Conservation (phyloP, 2,329 filamentous ascomycete species). For the Lecanicillium sp. region DNA sequence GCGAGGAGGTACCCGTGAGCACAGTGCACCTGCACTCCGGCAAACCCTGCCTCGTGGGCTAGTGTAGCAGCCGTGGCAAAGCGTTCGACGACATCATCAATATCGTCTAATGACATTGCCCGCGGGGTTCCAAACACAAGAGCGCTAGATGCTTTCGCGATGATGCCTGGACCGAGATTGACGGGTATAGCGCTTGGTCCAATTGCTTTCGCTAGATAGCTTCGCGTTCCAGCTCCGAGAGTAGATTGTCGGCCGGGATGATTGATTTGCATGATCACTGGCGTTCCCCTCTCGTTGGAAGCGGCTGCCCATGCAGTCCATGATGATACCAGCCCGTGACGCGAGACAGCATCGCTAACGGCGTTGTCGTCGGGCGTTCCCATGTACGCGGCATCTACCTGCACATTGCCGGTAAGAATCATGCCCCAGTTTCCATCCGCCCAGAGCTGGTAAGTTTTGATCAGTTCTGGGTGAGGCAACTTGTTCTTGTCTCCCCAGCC, state of each 20-base stretch:
- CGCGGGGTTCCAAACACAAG: conserved; percentile 47
- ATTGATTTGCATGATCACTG: conserved; percentile 55
- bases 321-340: not conserved
- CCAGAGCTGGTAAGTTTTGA: conserved; percentile 51
- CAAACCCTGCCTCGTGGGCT: conserved; percentile 50
- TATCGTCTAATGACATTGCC: conserved; percentile 44
- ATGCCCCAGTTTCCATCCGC: conserved; percentile 47
- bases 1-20: conserved; percentile 45
- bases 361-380: conserved; percentile 49
- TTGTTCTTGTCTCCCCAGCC: conserved; percentile 29
- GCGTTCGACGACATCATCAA: conserved; percentile 44
- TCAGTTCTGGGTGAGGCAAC: conserved; percentile 33
- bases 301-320: conserved; percentile 30
- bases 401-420: conserved; percentile 55
- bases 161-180: conserved; percentile 29
- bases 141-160: conserved; percentile 37
- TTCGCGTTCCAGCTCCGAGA: conserved; percentile 22
- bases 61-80: conserved; percentile 54
- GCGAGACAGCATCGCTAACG: conserved; percentile 42
- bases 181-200: conserved; percentile 27
- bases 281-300: conserved; percentile 47
- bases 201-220: conserved; percentile 45
- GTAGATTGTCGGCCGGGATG: conserved; percentile 54
- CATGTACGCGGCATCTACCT: conserved; percentile 52
- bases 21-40: conserved; percentile 40